phyloP scores from a whole-genome alignment of 1,284 basidiomycete genomes.

The Ganoderma resinaceum region DNA sequence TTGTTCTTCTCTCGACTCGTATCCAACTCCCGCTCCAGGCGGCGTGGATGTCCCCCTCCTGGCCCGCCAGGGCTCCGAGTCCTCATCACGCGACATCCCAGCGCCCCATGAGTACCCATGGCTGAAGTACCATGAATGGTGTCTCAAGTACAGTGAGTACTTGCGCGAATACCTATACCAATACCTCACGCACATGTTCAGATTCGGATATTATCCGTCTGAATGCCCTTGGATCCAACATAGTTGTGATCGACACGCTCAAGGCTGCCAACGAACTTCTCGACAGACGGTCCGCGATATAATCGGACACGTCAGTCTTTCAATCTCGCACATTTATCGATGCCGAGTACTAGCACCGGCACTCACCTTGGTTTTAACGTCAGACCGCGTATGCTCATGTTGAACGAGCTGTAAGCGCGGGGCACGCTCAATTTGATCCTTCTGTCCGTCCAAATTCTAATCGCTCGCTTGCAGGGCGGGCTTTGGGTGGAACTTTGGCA shows the following conservation, averaged over 20 bases:
- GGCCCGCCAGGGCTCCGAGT: conserved; percentile 34
- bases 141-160: conserved; percentile 27
- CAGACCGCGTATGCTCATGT: conserved; percentile 43
- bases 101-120: conserved; percentile 23
- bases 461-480: conserved; percentile 43
- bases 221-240: conserved; percentile 34
- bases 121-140: conserved; percentile 24
- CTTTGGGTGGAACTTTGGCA: conserved; percentile 43
- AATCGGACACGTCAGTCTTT: conserved; percentile 29
- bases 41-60: conserved; percentile 24
- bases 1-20: neutral
- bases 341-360: too few relatives aligned
- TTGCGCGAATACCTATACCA: neutral
- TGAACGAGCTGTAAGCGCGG: conserved; percentile 45
- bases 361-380: neutral
- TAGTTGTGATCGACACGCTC: conserved; percentile 48
- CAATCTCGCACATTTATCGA: too few relatives aligned
- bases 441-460: too few relatives aligned
- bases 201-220: conserved; percentile 33
- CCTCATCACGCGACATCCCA: conserved; percentile 35
- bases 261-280: conserved; percentile 38
- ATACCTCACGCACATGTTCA: neutral
- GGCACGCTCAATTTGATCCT: neutral
- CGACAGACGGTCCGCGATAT: conserved; percentile 31
- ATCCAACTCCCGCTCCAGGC: neutral